These are phyloP conservation scores for Phytopythium mirpurense DNA, from an alignment of 352 stramenopile species.

Conservation along the genomic window DNA sequence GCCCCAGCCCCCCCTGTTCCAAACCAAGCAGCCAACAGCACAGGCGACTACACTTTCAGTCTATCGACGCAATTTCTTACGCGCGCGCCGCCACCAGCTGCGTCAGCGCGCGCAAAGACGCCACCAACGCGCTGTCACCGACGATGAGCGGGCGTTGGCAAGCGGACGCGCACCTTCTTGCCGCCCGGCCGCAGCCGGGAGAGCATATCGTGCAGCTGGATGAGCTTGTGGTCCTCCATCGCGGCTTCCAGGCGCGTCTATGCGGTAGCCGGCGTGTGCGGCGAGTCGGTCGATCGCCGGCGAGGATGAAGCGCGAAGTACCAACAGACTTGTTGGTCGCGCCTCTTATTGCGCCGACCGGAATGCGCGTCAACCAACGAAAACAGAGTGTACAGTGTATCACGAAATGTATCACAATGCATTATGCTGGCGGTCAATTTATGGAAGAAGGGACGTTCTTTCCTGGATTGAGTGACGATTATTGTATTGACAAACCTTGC, in stretches of 20 bases:
- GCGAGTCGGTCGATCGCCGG: too few species aligned
- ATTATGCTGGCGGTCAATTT: too few species aligned
- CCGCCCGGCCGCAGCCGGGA: conserved; percentile 76
- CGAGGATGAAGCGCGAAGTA: too few species aligned
- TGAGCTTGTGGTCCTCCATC: conserved; percentile 85
- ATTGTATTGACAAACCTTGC: too few species aligned
- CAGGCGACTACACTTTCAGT: not conserved
- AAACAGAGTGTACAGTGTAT: not conserved
- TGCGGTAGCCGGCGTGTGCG: too few species aligned
- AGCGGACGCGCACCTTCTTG: conserved; percentile 48
- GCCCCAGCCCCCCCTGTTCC: conserved; percentile 65
- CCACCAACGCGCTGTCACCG: not conserved
- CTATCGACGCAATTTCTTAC: not conserved
- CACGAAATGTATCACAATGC: not conserved
- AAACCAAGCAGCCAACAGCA: not conserved
- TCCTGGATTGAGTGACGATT: too few species aligned
- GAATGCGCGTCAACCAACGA: not conserved
- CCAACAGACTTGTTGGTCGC: not conserved
- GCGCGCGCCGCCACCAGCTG: not conserved
- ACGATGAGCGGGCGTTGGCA: too few species aligned
- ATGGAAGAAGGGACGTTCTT: too few species aligned
- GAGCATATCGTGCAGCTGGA: conserved; percentile 82
- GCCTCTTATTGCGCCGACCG: not conserved
- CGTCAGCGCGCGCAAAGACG: conserved; percentile 11
- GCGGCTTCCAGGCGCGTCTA: too few species aligned